Base-by-base conservation (phyloP, 1,284 basidiomycete species). In the Cryptococcus deneoformans region DNA sequence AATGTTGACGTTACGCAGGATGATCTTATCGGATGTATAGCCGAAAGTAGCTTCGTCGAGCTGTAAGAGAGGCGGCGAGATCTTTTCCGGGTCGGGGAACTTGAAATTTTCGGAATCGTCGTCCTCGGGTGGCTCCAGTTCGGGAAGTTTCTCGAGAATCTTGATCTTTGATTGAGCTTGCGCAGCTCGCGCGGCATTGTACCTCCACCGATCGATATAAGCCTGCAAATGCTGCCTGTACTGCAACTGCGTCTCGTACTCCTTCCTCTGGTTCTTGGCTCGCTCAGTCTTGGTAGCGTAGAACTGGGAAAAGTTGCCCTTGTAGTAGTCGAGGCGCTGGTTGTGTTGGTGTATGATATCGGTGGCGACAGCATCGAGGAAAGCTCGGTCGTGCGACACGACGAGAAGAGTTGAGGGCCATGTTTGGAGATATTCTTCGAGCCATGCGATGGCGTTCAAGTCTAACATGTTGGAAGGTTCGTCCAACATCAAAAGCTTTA, bases 141-240 rank as follows among this genome's bases (percentile, higher is more conserved):
- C 92, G 5, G 95, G 96, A 40, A 99, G 80, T 85, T 97, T 97
- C 77, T 99, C 96, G 51, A 99, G 82, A 61, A 98, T 94, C 79
- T 99, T 99, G 78, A 99, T 97, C 77, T 93, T 95, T 67, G 88
- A 90, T 74, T 97, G 94, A 36, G 94, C 93, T 77, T 97, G 93
- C 1, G 90, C 85, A 60, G 92, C 92, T 85, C 92, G 84, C 72
- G 92, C 92, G 56, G 92, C 92, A 69, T 95, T 93, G 79, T 96
- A 96, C 65, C 93, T 82, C 93, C 93, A 97, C 53, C 92, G 82
- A 73, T 96, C 93, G 67, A 99, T 97, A 79, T 97, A 99, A 0
- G 95, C 93, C 65, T 78, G 96, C 53, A 99, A 79, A 79, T 96
- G 91, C 69, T 89, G 90, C 58, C 96, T 85, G 77, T 99, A 98